These are phyloP conservation scores for Fagus sylvatica DNA, from an alignment of 306 rosid genomes.

Conservation along the genomic window DNA sequence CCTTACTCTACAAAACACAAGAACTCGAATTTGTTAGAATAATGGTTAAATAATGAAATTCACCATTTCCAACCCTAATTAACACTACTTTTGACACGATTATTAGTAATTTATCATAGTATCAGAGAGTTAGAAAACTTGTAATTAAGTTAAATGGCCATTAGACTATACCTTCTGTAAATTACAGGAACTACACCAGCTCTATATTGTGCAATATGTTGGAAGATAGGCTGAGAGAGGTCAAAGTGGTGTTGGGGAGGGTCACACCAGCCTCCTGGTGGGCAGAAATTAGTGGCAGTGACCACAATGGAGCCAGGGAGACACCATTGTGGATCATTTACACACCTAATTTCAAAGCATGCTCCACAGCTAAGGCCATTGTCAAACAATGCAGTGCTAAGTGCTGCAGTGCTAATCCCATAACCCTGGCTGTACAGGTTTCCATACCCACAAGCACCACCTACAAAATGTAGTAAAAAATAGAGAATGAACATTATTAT, in stretches of 20 bases:
- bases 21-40: not conserved
- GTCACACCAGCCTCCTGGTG: slow-evolving; percentile 90
- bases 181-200: slow-evolving; percentile 75
- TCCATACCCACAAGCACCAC: slow-evolving; percentile 91
- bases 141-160: not conserved
- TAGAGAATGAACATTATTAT: not conserved
- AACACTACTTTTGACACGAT: too few relatives aligned
- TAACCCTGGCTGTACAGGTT: slow-evolving; percentile 77
- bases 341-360: slow-evolving; percentile 66
- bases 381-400: slow-evolving; percentile 71
- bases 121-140: not conserved
- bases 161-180: slow-evolving; percentile 51
- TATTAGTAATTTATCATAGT: not conserved
- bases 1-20: slow-evolving; percentile 46
- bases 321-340: slow-evolving; percentile 74
- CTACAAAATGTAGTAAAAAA: slow-evolving; percentile 22
- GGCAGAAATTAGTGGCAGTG: slow-evolving; percentile 88
- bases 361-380: slow-evolving; percentile 83
- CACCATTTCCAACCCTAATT: too few relatives aligned
- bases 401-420: slow-evolving; percentile 80
- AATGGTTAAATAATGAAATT: too few relatives aligned
- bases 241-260: slow-evolving; percentile 82
- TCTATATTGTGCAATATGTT: slow-evolving; percentile 63
- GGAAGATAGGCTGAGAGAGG: slow-evolving; percentile 75
- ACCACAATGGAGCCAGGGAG: slow-evolving; percentile 56